These are phyloP conservation scores for Hypoxylon sp. DNA, from an alignment of 2,329 filamentous ascomycete species.

Conservation along the genomic window DNA sequence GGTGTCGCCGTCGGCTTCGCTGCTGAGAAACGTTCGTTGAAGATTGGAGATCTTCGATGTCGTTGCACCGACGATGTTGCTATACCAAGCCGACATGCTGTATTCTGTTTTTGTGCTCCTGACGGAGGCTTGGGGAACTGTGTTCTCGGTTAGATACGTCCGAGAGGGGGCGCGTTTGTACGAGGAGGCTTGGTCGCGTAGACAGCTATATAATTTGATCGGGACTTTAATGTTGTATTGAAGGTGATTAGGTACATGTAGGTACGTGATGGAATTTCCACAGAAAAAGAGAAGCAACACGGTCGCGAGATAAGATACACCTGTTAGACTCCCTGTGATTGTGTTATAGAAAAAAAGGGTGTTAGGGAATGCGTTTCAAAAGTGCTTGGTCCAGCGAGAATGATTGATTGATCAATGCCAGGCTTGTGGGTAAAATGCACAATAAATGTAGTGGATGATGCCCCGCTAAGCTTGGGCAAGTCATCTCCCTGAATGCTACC, in stretches of 20 bases:
- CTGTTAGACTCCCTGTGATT: conserved; percentile 8
- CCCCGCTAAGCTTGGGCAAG: conserved; percentile 31
- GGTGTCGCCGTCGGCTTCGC: conserved; percentile 78
- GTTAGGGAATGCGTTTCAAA: conserved; percentile 39
- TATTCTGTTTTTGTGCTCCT: conserved; percentile 31
- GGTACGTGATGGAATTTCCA: conserved; percentile 6
- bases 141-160: conserved; percentile 38
- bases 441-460: conserved; percentile 21
- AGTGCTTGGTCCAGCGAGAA: conserved; percentile 30
- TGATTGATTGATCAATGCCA: conserved; percentile 39
- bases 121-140: conserved; percentile 15
- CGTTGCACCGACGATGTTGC: conserved; percentile 77
- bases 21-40: conserved; percentile 77
- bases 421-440: conserved; percentile 15
- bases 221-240: not conserved
- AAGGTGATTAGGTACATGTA: conserved; percentile 16
- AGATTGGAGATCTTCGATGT: conserved; percentile 76
- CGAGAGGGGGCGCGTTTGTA: conserved; percentile 23
- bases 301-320: conserved; percentile 3
- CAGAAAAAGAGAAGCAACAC: conserved; percentile 8
- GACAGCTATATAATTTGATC: not conserved
- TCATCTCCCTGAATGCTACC: conserved; percentile 22
- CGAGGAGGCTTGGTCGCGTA: conserved; percentile 22
- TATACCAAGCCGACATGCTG: conserved; percentile 84
- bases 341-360: conserved; percentile 23